Evolutionary conservation across 2,329 filamentous ascomycete species (phyloP).

Genomic region (Emericellopsis atlantica): DNA sequence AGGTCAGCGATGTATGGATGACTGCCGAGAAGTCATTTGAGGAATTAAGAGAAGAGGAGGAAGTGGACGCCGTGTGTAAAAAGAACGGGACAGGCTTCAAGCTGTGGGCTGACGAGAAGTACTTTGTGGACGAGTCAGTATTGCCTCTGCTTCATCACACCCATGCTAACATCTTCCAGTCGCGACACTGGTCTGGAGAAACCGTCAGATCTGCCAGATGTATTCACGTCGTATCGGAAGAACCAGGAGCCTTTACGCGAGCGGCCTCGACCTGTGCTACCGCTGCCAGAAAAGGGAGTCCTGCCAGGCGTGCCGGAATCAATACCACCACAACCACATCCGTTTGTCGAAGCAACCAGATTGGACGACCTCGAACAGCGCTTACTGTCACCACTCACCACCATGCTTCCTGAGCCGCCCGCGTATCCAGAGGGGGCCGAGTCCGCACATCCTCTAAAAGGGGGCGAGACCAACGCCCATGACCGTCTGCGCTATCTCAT

Average conservation of each 20-base stretch:
- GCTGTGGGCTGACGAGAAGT: constrained; percentile 64
- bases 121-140: constrained; percentile 65
- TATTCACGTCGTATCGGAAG: constrained; percentile 67
- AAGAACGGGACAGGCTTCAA: constrained; percentile 45
- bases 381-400: constrained; percentile 44
- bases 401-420: constrained; percentile 37
- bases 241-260: constrained; percentile 57
- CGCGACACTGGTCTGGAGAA: constrained; percentile 50
- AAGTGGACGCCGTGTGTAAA: constrained; percentile 38
- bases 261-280: constrained; percentile 44
- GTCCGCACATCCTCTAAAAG: constrained; percentile 53
- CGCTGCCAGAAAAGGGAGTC: constrained; percentile 32
- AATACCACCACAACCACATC: constrained; percentile 44
- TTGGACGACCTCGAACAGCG: constrained; percentile 38
- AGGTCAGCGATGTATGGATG: constrained; percentile 59
- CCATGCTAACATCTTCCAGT: constrained; percentile 22
- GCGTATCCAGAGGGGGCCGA: constrained; percentile 33
- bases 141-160: not conserved
- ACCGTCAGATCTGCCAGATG: constrained; percentile 51
- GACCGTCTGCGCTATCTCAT: constrained; percentile 49
- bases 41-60: constrained; percentile 51
- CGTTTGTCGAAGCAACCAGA: constrained; percentile 49
- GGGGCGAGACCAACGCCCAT: constrained; percentile 51
- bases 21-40: constrained; percentile 57
- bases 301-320: constrained; percentile 45